These are phyloP conservation scores for Cordyceps javanica DNA, from an alignment of 2,329 filamentous ascomycete genomes.

Conservation along the genomic window DNA sequence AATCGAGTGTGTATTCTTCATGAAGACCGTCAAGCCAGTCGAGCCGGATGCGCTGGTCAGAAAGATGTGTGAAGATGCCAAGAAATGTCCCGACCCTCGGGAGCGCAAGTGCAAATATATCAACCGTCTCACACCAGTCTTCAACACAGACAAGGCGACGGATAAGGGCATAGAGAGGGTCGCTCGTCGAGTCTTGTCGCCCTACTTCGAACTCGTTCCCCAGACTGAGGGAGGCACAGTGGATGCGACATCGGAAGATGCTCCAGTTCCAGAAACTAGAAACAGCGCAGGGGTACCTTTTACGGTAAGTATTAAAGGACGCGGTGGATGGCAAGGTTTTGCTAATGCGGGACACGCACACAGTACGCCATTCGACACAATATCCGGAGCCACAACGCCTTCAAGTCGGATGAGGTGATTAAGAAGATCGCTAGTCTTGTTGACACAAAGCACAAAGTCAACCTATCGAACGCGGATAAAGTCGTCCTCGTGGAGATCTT, in stretches of 20 bases:
- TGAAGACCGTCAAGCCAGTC: conserved; percentile 49
- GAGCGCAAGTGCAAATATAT: conserved; percentile 49
- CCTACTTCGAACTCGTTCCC: conserved; percentile 49
- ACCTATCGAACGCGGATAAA: conserved; percentile 71
- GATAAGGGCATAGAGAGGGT: conserved; percentile 62
- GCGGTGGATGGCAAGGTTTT: background rate
- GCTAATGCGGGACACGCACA: conserved; percentile 3
- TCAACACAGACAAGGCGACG: conserved; percentile 56
- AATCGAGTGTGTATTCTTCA: conserved; percentile 59
- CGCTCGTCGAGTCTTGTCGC: conserved; percentile 54
- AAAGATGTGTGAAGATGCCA: conserved; percentile 50
- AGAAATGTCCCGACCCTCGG: conserved; percentile 32
- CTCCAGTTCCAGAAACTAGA: conserved; percentile 6
- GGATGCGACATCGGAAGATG: conserved; percentile 2
- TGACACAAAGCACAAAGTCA: conserved; percentile 64
- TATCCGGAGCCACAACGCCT: conserved; percentile 63
- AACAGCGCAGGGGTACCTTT: conserved; percentile 20
- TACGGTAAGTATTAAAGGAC: conserved; percentile 36
- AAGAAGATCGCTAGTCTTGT: conserved; percentile 62
- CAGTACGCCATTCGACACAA: conserved; percentile 83
- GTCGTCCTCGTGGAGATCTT: conserved; percentile 76
- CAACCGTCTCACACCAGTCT: conserved; percentile 51
- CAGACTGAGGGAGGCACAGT: conserved; percentile 15
- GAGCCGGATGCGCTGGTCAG: conserved; percentile 49
- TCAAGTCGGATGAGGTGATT: conserved; percentile 65